phyloP scores from a whole-genome alignment of 1,139 yeast species.

The Candida frijolesensis region DNA sequence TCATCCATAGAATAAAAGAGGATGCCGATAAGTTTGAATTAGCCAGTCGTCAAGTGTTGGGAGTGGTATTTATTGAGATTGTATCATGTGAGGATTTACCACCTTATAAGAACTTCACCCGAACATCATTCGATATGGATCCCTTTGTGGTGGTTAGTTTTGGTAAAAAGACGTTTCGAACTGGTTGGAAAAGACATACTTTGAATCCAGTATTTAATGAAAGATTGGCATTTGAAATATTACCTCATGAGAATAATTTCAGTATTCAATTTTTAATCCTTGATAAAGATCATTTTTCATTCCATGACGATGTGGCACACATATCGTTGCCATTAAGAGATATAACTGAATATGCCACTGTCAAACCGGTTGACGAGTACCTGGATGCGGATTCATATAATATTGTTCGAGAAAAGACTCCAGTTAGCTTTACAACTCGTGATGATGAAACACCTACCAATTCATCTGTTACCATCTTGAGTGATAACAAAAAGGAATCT shows the following conservation, averaged over 20 bases:
- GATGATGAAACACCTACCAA: constrained; percentile 19
- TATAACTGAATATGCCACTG: constrained; percentile 29
- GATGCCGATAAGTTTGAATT: constrained; percentile 27
- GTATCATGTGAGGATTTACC: constrained; percentile 74
- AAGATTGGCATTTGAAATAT: constrained; percentile 75
- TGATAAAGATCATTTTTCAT: constrained; percentile 83
- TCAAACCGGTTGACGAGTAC: constrained; percentile 4
- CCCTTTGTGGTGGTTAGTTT: constrained; percentile 92
- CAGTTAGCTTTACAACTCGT: constrained; percentile 14
- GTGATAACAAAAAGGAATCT: neutral
- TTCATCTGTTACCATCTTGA: constrained; percentile 24
- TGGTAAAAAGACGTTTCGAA: constrained; percentile 85
- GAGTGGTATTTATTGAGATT: constrained; percentile 78
- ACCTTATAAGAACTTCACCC: constrained; percentile 57
- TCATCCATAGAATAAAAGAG: constrained; percentile 12
- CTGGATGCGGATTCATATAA: neutral
- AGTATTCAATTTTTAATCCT: constrained; percentile 70
- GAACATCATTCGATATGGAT: constrained; percentile 91
- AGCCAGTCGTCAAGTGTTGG: constrained; percentile 52
- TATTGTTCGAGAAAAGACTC: constrained; percentile 3
- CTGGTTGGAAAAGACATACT: constrained; percentile 84
- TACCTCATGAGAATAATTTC: constrained; percentile 64
- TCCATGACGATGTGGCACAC: constrained; percentile 79
- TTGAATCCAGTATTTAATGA: constrained; percentile 84
- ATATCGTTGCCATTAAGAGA: constrained; percentile 56